Evolutionary conservation across 352 stramenopile species (phyloP).

Genomic region (Pythium graminicola): DNA sequence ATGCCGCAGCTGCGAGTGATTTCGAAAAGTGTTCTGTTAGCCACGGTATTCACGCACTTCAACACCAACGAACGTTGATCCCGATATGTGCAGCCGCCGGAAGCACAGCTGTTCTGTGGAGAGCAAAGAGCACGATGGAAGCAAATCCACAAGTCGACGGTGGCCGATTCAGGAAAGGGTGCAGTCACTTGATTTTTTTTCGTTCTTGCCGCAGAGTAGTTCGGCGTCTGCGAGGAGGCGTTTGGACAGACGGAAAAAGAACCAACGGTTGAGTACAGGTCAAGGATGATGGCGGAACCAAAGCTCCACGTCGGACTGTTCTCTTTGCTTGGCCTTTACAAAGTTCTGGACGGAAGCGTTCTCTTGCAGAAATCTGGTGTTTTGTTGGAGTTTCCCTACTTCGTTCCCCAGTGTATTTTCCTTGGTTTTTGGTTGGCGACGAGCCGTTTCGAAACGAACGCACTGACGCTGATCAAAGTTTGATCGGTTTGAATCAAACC

Average conservation of each 20-base stretch:
- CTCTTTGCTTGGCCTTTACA: neutral
- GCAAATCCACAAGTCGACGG: neutral
- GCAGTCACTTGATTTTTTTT: conserved; percentile 7
- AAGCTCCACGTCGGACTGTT: neutral
- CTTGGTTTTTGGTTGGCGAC: neutral
- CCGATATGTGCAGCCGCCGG: conserved; percentile 8
- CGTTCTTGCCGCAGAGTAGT: neutral
- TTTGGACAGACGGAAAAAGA: conserved; percentile 7
- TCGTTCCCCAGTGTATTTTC: neutral
- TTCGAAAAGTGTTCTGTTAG: conserved; percentile 16
- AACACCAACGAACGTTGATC: conserved; percentile 5
- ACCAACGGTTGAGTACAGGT: neutral
- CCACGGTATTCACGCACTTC: conserved; percentile 7
- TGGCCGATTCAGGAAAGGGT: neutral
- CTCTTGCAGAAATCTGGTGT: neutral
- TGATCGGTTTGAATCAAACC: no score
- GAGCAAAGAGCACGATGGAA: conserved; percentile 13
- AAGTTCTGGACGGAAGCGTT: neutral
- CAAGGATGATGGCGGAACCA: neutral
- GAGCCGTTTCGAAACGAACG: conserved; percentile 11
- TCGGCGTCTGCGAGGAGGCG: neutral
- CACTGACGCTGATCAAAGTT: neutral
- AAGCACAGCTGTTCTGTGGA: neutral
- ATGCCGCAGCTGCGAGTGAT: conserved; percentile 13
- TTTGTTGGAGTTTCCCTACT: neutral